These are phyloP conservation scores for Jamesozyma piceae DNA, from an alignment of 805 yeast genomes.

Conservation along the genomic window DNA sequence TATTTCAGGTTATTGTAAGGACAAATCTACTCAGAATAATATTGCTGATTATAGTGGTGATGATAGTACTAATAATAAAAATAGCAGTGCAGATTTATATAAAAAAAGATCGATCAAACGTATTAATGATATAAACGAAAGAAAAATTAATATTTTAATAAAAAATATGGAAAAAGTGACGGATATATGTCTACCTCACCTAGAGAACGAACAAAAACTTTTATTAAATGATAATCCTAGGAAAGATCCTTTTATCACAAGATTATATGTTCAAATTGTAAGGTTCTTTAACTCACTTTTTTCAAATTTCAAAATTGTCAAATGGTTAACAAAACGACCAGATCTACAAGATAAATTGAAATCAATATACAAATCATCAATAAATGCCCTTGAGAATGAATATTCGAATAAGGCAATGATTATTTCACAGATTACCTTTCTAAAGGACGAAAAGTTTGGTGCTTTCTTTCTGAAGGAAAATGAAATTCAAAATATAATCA, in stretches of 20 bases:
- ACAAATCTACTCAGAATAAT: neutral
- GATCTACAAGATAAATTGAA: constrained; percentile 10
- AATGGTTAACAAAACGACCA: constrained; percentile 8
- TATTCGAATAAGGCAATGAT: constrained; percentile 24
- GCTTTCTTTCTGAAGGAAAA: constrained; percentile 7
- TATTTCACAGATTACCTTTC: constrained; percentile 18
- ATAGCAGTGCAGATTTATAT: neutral
- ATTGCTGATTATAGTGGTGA: neutral
- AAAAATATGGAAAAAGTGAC: constrained; percentile 12
- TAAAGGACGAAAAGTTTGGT: constrained; percentile 23
- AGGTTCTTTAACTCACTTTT: constrained; percentile 18
- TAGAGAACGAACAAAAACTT: constrained; percentile 12
- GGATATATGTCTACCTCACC: constrained; percentile 11
- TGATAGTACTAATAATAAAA: neutral
- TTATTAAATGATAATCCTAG: constrained; percentile 8
- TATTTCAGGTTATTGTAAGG: neutral
- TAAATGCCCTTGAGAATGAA: constrained; percentile 15
- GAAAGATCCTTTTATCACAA: constrained; percentile 24
- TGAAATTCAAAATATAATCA: constrained; percentile 12
- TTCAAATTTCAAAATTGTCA: constrained; percentile 19
- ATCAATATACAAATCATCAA: constrained; percentile 10
- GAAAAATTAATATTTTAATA: constrained; percentile 13
- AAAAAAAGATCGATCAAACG: neutral
- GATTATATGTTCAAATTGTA: constrained; percentile 26
- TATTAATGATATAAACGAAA: constrained; percentile 9